phyloP scores from a whole-genome alignment of 495 filamentous ascomycete genomes.

The Extremus antarcticus region DNA sequence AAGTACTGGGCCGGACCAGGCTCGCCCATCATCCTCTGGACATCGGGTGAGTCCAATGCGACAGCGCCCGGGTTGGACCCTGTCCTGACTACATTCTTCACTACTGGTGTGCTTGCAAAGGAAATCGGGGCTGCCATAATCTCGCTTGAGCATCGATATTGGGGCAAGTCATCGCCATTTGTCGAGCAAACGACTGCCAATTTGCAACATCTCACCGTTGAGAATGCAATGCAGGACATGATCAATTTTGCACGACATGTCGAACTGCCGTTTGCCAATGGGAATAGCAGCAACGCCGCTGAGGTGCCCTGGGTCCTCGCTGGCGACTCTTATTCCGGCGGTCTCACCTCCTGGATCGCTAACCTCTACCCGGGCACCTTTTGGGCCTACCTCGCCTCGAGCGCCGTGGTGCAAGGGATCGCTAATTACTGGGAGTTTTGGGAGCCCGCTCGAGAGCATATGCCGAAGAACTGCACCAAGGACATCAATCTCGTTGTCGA shows the following conservation, averaged over 20 bases:
- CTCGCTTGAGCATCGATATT: no score
- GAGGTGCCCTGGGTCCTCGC: conserved; percentile 53
- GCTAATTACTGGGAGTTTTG: conserved; percentile 60
- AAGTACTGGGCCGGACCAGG: no score
- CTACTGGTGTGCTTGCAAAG: no score
- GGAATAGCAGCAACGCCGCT: conserved; percentile 40
- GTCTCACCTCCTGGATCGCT: conserved; percentile 53
- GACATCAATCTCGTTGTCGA: conserved; percentile 47
- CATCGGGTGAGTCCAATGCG: no score
- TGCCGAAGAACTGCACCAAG: conserved; percentile 51
- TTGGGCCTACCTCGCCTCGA: conserved; percentile 57
- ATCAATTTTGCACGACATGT: conserved; percentile 52
- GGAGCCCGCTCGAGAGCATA: conserved; percentile 48
- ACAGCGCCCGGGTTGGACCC: no score
- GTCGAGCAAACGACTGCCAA: no score
- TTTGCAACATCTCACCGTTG: conserved; percentile 53
- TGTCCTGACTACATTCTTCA: no score
- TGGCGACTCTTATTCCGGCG: conserved; percentile 57
- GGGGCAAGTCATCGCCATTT: no score
- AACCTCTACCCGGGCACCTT: conserved; percentile 49
- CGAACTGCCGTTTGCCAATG: conserved; percentile 45
- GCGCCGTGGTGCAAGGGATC: conserved; percentile 52
- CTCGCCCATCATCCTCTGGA: no score
- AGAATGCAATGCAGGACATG: conserved; percentile 51
- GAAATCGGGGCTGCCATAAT: no score